Percentiles rank a stretch among this genome's conserved stretches.
phyloP scores from a whole-genome alignment of 441 rosid species.

The Jatropha multifida region DNA sequence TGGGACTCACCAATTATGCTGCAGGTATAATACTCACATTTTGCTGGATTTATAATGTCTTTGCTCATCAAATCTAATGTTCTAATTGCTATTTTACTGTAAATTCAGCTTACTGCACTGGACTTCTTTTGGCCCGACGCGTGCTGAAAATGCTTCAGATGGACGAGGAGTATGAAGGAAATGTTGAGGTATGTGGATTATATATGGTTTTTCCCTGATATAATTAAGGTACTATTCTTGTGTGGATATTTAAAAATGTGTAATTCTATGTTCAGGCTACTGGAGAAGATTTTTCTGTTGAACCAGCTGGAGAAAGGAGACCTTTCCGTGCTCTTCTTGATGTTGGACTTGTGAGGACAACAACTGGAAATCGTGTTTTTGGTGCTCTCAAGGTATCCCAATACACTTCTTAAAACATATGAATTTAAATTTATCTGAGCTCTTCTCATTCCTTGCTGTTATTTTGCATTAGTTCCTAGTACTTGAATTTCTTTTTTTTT shows the following conservation, averaged over 20 bases:
- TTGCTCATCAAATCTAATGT: background rate
- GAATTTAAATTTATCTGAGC: background rate
- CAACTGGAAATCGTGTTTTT: conserved; percentile 78
- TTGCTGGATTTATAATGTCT: background rate
- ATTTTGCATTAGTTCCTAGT: no score
- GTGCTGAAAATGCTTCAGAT: conserved; percentile 73
- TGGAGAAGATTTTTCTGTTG: conserved; percentile 88
- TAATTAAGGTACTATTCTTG: background rate
- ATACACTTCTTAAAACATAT: background rate
- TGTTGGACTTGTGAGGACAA: conserved; percentile 82
- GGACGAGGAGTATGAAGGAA: conserved; percentile 77
- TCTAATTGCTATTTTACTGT: background rate
- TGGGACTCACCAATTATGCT: conserved; percentile 82
- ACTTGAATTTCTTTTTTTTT: no score
- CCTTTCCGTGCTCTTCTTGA: conserved; percentile 96
- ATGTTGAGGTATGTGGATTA: conserved; percentile 51
- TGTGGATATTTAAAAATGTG: no score
- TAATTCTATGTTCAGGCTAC: conserved; percentile 45
- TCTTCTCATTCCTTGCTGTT: background rate
- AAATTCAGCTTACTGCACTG: conserved; percentile 74
- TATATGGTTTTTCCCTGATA: background rate
- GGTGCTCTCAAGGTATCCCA: conserved; percentile 70
- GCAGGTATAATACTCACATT: conserved; percentile 44
- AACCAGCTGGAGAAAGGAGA: conserved; percentile 75
- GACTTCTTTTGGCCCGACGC: conserved; percentile 90